Base-by-base conservation (phyloP, 129 eudicot species). In the Arctium lappa region DNA sequence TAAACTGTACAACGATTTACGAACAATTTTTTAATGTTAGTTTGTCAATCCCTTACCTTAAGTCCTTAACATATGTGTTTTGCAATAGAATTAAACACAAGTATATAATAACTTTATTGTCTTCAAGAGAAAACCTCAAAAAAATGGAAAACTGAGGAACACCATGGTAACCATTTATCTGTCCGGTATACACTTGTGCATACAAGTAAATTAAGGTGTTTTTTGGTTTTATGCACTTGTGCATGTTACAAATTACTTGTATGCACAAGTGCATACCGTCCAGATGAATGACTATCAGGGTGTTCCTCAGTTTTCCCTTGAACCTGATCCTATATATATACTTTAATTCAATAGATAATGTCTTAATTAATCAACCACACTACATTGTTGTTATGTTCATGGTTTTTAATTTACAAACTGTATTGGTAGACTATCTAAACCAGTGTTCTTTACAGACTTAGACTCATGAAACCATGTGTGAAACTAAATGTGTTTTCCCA, bases 401-500 rank as follows among this genome's bases (percentile, higher is more conserved):
- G 29, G 8, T 5, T 56, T 56, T 13, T 56, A 56, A 56, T 16
- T 1, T 56, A 56, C 65, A 56, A 56, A 56, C 9, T 56, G 66
- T 56, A 56, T n/a, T 8, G 66, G 16, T 56, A 56, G 5, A 56
- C 29, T 8, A 56, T 56, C 1, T 56, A 56, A 56, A 18, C 29
- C 66, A 56, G 29, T 16, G 66, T 56, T 56, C 2, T 65, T 65
- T 76, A 48, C 0, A 22, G 27, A 22, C 27, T 22, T 22, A 22
- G 27, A 22, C 27, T 22, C 27, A 22, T 10, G 56, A 22, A 70
- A 83, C 6, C 62, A 56, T 72, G 83, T 84, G 87, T 73, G 87
- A 84, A 84, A 79, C 76, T 79, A 46, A 84, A 46, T 34, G 42
- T 73, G 60, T 73, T 46, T 84, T 79, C 87, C 76, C 87, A 84